phyloP scores from a whole-genome alignment of 768 basidiomycete genomes.

The Dictyophora rubrovolvata region DNA sequence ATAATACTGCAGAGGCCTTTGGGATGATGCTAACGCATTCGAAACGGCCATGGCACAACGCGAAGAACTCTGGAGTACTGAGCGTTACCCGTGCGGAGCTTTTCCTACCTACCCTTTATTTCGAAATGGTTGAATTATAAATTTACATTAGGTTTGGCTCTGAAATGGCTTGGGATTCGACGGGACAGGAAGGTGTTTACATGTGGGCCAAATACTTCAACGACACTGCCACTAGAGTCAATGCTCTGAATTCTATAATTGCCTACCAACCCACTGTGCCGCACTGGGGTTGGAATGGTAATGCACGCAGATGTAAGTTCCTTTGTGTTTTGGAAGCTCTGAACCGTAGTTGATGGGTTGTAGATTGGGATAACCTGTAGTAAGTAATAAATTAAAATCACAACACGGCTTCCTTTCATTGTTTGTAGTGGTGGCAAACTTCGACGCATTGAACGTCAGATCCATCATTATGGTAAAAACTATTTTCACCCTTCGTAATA shows the following conservation, averaged over 20 bases:
- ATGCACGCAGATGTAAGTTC: conserved; percentile 40
- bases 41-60: conserved; percentile 38
- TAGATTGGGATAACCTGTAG: conserved; percentile 43
- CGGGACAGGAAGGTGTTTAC: conserved; percentile 49
- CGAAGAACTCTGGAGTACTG: conserved; percentile 33
- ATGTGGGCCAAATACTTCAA: conserved; percentile 46
- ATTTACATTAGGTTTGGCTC: conserved; percentile 40
- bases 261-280: conserved; percentile 47
- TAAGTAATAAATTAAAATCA: neutral
- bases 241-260: conserved; percentile 44
- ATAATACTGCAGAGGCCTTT: conserved; percentile 24
- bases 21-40: conserved; percentile 36
- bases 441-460: conserved; percentile 43
- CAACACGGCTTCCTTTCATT: neutral
- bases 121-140: neutral
- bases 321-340: neutral
- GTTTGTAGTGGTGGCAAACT: conserved; percentile 34
- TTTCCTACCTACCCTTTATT: neutral
- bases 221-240: conserved; percentile 37
- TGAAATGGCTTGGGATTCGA: conserved; percentile 47
- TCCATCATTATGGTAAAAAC: conserved; percentile 36
- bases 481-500: neutral
- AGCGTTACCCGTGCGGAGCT: conserved; percentile 39
- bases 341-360: neutral
- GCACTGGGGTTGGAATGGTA: conserved; percentile 56